Evolutionary conservation across 1,139 yeast genomes (phyloP), one percentile per base, ranked within the genome.

Genomic region (Geotrichum aggregatum): DNA sequence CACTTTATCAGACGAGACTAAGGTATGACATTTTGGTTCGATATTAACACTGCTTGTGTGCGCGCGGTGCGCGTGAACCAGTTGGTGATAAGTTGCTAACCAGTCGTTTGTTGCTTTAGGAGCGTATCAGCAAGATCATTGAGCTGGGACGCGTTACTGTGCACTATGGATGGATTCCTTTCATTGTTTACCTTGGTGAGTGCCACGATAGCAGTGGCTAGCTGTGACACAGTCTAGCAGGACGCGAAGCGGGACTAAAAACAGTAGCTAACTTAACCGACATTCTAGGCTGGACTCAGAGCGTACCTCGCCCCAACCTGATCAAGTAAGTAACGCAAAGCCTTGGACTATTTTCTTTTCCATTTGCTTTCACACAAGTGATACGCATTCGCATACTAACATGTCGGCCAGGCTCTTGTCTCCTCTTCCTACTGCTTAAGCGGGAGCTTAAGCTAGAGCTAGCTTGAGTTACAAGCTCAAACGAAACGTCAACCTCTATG

Each of bases 151-250:
- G 88, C 71, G 85, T 87, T 53, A 78, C 87, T 65, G 87, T 92
- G 56, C 98, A 92, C 74, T 92, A 89, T 71, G 97, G 98, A 43
- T 92, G 95, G 87, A 84, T 92, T 64, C 98, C 98, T 56, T 86
- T 92, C 67, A 84, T 92, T 60, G 76, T 92, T 66, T 92, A 92
- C 76, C 76, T 92, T 66, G 98, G 74, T 64, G 58, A 21, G 64
- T 59, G 2, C n/a, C 52, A 39, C 21, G 11, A 13, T 31, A 24
- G 28, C 5, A 5, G 28, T 5, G 6, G 6, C 38, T 34, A n/a
- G 35, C 35, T 4, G n/a, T 11, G n/a, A n/a, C n/a, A n/a, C n/a
- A n/a, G n/a, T n/a, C n/a, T n/a, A n/a, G n/a, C n/a, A n/a, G n/a
- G n/a, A n/a, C n/a, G n/a, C n/a, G n/a, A n/a, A n/a, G n/a, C n/a